Percentiles rank a stretch among this genome's conserved stretches.
Conservation (phyloP, 2,329 filamentous ascomycete species). For the Zymoseptoria tritici region DNA sequence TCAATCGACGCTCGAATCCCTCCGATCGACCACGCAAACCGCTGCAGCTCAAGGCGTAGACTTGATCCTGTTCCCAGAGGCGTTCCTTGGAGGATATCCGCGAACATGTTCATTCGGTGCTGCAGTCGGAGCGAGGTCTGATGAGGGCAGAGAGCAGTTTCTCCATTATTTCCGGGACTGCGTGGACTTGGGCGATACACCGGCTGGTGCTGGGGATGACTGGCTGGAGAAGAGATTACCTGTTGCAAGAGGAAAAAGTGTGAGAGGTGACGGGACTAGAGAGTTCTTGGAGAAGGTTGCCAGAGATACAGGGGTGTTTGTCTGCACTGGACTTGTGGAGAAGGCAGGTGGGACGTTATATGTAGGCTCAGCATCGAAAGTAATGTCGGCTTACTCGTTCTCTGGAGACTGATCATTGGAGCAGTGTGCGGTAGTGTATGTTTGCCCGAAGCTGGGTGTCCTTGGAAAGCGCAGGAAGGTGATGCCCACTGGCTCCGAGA, state of each 20-base stretch:
- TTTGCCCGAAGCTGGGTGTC: slow-evolving; percentile 64
- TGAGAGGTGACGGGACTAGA: slow-evolving; percentile 65
- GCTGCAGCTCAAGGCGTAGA: slow-evolving; percentile 57
- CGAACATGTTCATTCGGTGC: slow-evolving; percentile 72
- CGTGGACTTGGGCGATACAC: slow-evolving; percentile 78
- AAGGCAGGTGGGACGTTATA: slow-evolving; percentile 74
- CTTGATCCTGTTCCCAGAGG: slow-evolving; percentile 83
- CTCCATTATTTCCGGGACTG: slow-evolving; percentile 70
- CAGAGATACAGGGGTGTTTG: slow-evolving; percentile 68
- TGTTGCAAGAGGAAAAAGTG: slow-evolving; percentile 39
- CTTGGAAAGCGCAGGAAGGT: slow-evolving; percentile 86
- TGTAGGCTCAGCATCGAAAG: slow-evolving; percentile 3
- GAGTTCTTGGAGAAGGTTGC: slow-evolving; percentile 73
- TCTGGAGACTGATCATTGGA: not conserved
- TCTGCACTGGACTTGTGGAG: slow-evolving; percentile 75
- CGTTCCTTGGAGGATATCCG: slow-evolving; percentile 86
- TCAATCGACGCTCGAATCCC: slow-evolving; percentile 56
- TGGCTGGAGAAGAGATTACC: slow-evolving; percentile 62
- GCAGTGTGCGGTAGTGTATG: slow-evolving; percentile 66
- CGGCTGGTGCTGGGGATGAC: slow-evolving; percentile 57
- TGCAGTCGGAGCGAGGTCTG: slow-evolving; percentile 60
- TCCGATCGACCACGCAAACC: slow-evolving; percentile 54
- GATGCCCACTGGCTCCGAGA: slow-evolving; percentile 80
- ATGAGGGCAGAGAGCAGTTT: slow-evolving; percentile 71
- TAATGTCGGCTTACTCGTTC: not conserved